phyloP scores from a whole-genome alignment of 2,329 filamentous ascomycete species.

The Phialemonium atrogriseum region DNA sequence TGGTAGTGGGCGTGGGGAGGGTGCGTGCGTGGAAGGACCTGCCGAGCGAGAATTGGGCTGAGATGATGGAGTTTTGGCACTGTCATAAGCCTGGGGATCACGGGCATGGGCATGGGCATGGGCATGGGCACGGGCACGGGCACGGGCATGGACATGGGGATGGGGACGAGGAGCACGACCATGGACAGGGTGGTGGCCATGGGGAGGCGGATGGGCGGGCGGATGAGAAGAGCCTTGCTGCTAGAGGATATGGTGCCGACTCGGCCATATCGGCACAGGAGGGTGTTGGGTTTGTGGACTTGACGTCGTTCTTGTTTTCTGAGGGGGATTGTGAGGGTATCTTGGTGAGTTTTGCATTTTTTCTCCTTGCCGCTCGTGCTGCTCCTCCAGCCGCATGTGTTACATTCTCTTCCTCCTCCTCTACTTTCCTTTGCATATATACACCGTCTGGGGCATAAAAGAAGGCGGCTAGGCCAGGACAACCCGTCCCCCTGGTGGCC shows the following conservation, averaged over 20 bases:
- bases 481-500: constrained; percentile 35
- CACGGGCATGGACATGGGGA: constrained; percentile 22
- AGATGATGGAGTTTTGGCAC: constrained; percentile 99
- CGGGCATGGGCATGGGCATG: constrained; percentile 31
- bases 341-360: constrained; percentile 25
- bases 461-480: constrained; percentile 54
- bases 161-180: constrained; percentile 10
- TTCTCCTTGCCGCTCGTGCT: constrained; percentile 7
- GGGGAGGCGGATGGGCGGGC: constrained; percentile 11
- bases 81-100: constrained; percentile 80
- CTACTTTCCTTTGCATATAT: background rate
- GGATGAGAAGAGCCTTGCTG: constrained; percentile 39
- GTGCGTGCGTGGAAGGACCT: constrained; percentile 75
- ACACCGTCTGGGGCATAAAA: constrained; percentile 37
- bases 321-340: constrained; percentile 52
- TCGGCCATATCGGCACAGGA: constrained; percentile 59
- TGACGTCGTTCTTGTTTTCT: constrained; percentile 65
- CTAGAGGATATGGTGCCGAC: constrained; percentile 77
- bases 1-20: constrained; percentile 26
- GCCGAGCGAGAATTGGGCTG: constrained; percentile 94
- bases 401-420: constrained; percentile 6
- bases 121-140: constrained; percentile 34
- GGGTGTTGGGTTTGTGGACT: constrained; percentile 70
- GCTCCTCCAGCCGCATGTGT: constrained; percentile 5
- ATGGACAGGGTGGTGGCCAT: background rate